A percentile compares a stretch with the other conserved stretches of the same genome.
These are phyloP conservation scores for Platanthera guangdongensis DNA, from an alignment of 106 monocot genomes.

Conservation along the genomic window DNA sequence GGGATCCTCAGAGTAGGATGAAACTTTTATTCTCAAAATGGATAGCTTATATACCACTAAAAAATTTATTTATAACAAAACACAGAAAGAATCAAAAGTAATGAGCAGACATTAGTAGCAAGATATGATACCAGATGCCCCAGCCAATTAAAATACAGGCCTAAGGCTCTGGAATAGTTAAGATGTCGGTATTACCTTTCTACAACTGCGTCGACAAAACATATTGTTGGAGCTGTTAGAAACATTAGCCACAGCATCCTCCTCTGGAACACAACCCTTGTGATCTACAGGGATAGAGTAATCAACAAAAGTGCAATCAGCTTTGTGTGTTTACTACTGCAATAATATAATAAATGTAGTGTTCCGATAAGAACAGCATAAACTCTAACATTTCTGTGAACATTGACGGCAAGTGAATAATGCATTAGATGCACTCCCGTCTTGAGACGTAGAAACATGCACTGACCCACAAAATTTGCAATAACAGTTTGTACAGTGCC, in stretches of 20 bases:
- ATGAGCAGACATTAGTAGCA: not conserved
- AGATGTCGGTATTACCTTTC: slow-evolving; percentile 11
- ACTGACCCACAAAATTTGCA: slow-evolving; percentile 69
- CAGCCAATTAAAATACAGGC: not conserved
- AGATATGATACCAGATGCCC: not conserved
- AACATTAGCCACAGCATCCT: slow-evolving; percentile 21
- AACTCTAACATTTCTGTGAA: slow-evolving; percentile 55
- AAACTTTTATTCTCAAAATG: too few relatives aligned
- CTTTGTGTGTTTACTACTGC: not conserved
- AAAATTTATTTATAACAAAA: not conserved
- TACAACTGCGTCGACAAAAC: slow-evolving; percentile 38
- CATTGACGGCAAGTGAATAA: slow-evolving; percentile 71
- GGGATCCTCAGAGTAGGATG: too few relatives aligned
- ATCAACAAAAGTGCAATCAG: not conserved
- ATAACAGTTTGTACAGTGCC: slow-evolving; percentile 66
- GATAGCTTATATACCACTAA: not conserved
- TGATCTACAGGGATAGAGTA: slow-evolving; percentile 51
- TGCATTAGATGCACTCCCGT: not conserved
- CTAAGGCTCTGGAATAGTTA: not conserved
- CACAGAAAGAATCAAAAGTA: not conserved
- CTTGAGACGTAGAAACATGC: slow-evolving; percentile 10
- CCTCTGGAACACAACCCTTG: slow-evolving; percentile 48
- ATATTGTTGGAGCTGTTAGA: slow-evolving; percentile 18
- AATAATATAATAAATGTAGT: not conserved
- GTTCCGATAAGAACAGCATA: not conserved